Conservation (phyloP, 805 yeast genomes). For the Yarrowia osloensis region DNA sequence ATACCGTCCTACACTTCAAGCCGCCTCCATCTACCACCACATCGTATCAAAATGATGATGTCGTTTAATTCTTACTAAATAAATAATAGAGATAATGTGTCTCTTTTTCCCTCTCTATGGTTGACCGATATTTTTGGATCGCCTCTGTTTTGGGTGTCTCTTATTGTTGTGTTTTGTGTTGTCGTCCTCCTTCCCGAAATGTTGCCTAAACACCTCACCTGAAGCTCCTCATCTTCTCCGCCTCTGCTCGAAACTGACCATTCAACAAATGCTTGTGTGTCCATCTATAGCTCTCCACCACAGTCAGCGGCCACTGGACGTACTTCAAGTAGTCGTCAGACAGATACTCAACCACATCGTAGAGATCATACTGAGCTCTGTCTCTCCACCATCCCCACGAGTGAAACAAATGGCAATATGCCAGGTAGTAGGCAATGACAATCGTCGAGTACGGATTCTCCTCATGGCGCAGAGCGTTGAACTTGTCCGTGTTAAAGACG, state of each 20-base stretch:
- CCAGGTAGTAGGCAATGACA: not conserved
- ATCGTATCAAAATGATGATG: too few relatives aligned
- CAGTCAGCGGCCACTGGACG: not conserved
- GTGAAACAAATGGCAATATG: not conserved
- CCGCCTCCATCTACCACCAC: too few relatives aligned
- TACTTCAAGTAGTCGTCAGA: not conserved
- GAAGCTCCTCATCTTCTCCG: not conserved
- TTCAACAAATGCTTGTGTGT: not conserved
- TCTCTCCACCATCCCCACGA: not conserved
- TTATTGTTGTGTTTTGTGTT: not conserved
- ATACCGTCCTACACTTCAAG: too few relatives aligned
- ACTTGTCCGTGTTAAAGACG: not conserved
- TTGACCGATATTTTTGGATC: too few relatives aligned
- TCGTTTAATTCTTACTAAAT: too few relatives aligned
- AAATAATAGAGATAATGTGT: too few relatives aligned
- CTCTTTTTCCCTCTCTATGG: too few relatives aligned
- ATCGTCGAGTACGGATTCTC: not conserved
- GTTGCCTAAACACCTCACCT: too few relatives aligned
- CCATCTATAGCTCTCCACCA: not conserved
- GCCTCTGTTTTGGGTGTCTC: too few relatives aligned
- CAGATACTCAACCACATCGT: not conserved
- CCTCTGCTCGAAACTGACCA: not conserved
- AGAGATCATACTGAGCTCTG: not conserved
- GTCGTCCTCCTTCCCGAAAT: not conserved
- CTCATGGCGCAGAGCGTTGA: not conserved